Evolutionary conservation across 2,329 filamentous ascomycete species (phyloP), one percentile per base, ranked within the genome.

Genomic region (Coniochaeta ligniaria): DNA sequence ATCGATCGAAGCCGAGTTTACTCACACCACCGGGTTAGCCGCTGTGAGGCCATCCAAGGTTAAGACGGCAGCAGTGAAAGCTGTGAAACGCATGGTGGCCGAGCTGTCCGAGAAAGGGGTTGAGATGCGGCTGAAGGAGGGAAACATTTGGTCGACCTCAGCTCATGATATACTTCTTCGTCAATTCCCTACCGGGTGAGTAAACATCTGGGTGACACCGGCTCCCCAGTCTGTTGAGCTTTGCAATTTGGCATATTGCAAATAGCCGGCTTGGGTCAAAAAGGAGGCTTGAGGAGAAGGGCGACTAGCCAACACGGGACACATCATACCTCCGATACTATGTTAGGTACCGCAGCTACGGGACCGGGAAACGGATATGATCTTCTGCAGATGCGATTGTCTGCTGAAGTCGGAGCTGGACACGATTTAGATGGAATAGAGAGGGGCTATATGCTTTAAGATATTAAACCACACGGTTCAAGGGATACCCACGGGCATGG

Each of bases 241-340:
- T 50, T 36, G 31, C 54, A 56, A 56, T 56, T 22, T 56, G 31
- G 54, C 31, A 56, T 24, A 56, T 56, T 26, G 31, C 31, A 56
- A 56, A 56, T 56, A 56, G n/a, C 54, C 54, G 54, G 54, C 54
- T 56, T 56, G 31, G 54, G 31, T 56, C 20, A 9, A 56, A 8
- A 26, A 52, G 9, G 24, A 52, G 47, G 47, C 24, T 52, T 52
- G 47, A 16, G 17, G 11, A 31, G 47, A 28, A 52, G 24, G 47
- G 11, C 31, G 43, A 24, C 22, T 47, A 47, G 17, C 41, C 17
- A 22, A 3, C 12, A 36, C 6, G 22, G 20, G 9, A 31, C 11
- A 24, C 47, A 17, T 17, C 14, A 6, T 52, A 14, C 47, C 47
- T 52, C 47, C 47, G 47, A 31, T 52, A 24, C 47, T 52, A 28